These are phyloP conservation scores for Kwoniella europaea DNA, from an alignment of 768 basidiomycete species.

Conservation along the genomic window DNA sequence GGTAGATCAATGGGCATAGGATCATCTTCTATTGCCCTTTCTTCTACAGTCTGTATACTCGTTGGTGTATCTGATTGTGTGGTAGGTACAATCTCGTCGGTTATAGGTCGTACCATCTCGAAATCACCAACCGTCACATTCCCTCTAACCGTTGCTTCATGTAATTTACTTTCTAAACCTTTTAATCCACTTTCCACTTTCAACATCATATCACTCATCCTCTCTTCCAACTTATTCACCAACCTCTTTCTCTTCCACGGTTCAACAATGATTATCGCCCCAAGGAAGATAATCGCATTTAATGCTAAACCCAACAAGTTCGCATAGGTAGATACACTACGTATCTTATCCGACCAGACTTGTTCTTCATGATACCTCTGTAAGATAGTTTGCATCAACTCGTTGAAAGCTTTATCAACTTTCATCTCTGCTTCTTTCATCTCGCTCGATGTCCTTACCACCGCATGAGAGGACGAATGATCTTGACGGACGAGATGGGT, in stretches of 20 bases:
- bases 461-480: slow-evolving; percentile 81
- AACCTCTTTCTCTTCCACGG: slow-evolving; percentile 91
- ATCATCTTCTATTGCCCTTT: neutral
- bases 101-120: neutral
- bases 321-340: slow-evolving; percentile 92
- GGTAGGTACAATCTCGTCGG: neutral
- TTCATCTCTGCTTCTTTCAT: slow-evolving; percentile 74
- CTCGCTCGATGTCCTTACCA: slow-evolving; percentile 69
- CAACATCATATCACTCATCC: slow-evolving; percentile 66
- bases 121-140: slow-evolving; percentile 1
- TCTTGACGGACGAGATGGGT: slow-evolving; percentile 88
- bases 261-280: slow-evolving; percentile 88
- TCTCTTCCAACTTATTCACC: slow-evolving; percentile 85
- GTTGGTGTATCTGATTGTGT: neutral
- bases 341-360: slow-evolving; percentile 98
- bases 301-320: slow-evolving; percentile 81
- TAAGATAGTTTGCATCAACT: slow-evolving; percentile 85
- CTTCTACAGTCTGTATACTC: neutral
- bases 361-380: slow-evolving; percentile 94
- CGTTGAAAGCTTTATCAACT: slow-evolving; percentile 82
- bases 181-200: slow-evolving; percentile 61
- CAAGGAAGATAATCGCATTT: slow-evolving; percentile 86
- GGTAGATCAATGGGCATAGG: neutral
- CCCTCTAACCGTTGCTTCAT: neutral
- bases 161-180: slow-evolving; percentile 22